Evolutionary conservation across 176 grass and related monocot genomes (phyloP), one percentile per base, ranked within the genome.

Genomic region (Zoysia japonica): DNA sequence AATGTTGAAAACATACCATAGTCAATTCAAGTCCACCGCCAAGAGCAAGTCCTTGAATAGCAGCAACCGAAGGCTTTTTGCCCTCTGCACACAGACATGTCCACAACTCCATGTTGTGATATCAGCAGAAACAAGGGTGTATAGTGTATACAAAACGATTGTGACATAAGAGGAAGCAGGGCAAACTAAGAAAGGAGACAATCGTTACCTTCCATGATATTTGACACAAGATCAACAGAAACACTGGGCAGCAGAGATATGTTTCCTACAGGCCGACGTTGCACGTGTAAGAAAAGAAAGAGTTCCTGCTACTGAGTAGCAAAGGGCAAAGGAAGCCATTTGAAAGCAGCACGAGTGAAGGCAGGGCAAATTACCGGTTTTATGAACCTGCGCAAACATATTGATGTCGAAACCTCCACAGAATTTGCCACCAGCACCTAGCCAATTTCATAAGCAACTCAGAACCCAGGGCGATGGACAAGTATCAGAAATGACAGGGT

Each of bases 321-420:
- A 35, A 61, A 66, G 78, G 15, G 36, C 5, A 5, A 15, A 15
- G 11, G 9, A 46, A 62, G n/a, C 16, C 61, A 66, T 59, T 19
- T 19, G 6, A 20, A 9, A 9, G 7, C 15, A 46, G 3, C 37
- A 51, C 10, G 84, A 42, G 59, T 43, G 48, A 79, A 73, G 51
- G 51, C 48, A n/a, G 45, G 37, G 20, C 4, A 28, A 28, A 51
- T 71, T 89, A 99, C 92, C 96, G 57, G 90, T 86, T 82, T 83
- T 65, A 71, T 99, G 96, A 84, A 99, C 85, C 66, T 91, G 55
- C 9, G 83, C 61, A 60, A 99, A 99, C 65, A 99, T 69, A 68
- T 93, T 99, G 50, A 99, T 99, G 78, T 99, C 96, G 28, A 99
- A 99, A 60, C 96, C 96, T 79, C 96, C 96, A 13, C 92, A 99